Percentiles rank a stretch among this genome's conserved stretches.
Evolutionary conservation across 2,329 filamentous ascomycete genomes (phyloP).

Genomic region (Chrysosporium queenslandicum): DNA sequence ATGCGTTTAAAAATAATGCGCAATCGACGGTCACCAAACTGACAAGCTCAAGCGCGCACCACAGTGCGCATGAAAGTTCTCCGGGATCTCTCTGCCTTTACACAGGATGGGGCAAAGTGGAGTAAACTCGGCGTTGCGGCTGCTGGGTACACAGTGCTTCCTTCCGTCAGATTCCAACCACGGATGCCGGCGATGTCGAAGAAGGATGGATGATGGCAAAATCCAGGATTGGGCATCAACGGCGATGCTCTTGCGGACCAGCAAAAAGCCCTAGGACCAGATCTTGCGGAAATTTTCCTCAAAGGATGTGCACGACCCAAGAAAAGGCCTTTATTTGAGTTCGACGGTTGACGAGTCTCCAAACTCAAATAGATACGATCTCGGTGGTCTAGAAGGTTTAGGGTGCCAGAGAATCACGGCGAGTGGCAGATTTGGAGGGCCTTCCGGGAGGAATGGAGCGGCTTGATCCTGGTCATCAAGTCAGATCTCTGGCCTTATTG

Average conservation of each 20-base stretch:
- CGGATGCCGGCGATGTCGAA: not conserved
- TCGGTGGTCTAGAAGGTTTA: conserved; percentile 11
- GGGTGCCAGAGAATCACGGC: conserved; percentile 11
- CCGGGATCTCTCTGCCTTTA: not conserved
- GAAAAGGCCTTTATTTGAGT: conserved; percentile 15
- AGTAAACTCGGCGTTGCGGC: conserved; percentile 9
- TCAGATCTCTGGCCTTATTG: conserved; percentile 11
- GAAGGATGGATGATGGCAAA: conserved; percentile 9
- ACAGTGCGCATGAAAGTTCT: conserved; percentile 1
- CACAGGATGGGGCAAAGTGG: conserved; percentile 5
- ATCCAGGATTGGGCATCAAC: conserved; percentile 3
- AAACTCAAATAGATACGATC: conserved; percentile 13
- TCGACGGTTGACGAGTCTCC: conserved; percentile 14
- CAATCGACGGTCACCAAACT: conserved; percentile 3
- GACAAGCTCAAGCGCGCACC: conserved; percentile 10
- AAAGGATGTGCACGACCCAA: conserved; percentile 16
- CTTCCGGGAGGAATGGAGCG: not conserved
- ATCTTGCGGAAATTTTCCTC: conserved; percentile 9
- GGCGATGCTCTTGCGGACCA: conserved; percentile 5
- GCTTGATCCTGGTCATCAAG: conserved; percentile 7
- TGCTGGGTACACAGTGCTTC: conserved; percentile 1
- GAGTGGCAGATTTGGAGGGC: conserved; percentile 1
- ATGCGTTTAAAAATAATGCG: conserved; percentile 3
- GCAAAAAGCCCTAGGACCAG: not conserved
- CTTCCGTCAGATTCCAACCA: conserved; percentile 10